These are phyloP conservation scores for Xerocomus nothofagi DNA, from an alignment of 1,284 basidiomycete species.

Conservation along the genomic window DNA sequence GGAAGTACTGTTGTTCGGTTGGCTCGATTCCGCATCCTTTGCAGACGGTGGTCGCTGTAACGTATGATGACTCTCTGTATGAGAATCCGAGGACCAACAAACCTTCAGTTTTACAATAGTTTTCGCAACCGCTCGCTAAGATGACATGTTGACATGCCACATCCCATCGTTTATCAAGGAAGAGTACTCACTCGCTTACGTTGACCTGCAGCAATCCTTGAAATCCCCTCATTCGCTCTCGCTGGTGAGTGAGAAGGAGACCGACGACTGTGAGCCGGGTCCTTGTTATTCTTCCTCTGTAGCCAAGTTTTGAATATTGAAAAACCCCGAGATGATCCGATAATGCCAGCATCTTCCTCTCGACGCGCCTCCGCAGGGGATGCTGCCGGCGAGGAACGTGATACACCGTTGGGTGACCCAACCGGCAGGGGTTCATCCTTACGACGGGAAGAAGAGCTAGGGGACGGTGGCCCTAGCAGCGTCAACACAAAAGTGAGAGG, in stretches of 20 bases:
- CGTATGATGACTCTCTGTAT: neutral
- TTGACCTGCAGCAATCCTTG: neutral
- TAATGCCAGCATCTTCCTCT: no score
- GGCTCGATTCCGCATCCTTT: neutral
- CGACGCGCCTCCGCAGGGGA: no score
- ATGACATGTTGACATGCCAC: neutral
- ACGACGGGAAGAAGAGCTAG: no score
- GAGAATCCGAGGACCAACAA: neutral
- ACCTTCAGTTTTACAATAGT: neutral
- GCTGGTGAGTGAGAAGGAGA: neutral
- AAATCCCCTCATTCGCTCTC: neutral
- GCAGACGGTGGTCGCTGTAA: neutral
- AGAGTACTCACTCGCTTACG: no score
- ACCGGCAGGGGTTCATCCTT: no score
- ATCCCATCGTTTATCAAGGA: neutral
- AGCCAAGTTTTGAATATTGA: no score
- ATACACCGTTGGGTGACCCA: no score
- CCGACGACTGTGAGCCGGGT: neutral
- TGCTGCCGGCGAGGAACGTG: no score
- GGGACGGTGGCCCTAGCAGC: no score
- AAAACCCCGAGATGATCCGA: no score
- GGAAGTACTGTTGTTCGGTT: neutral
- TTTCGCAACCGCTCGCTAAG: neutral
- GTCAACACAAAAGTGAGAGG: no score
- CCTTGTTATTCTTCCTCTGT: neutral